Evolutionary conservation across 2,329 filamentous ascomycete species (phyloP).

Genomic region (Dactylonectria estremocensis): DNA sequence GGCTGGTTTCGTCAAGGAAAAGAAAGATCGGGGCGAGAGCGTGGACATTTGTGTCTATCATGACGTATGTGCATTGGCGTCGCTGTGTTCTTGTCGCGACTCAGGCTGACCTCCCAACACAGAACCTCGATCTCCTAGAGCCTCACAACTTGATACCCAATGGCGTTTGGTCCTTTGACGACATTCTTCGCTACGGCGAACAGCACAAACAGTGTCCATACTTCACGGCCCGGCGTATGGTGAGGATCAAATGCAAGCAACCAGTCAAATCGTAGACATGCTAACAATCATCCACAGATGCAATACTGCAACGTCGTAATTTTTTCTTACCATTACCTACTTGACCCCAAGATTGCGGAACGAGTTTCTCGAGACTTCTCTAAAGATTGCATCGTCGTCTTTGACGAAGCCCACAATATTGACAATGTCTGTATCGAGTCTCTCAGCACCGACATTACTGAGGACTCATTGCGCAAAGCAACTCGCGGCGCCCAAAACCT

Average conservation of each 20-base stretch:
- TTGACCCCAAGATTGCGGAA: slow-evolving; percentile 98
- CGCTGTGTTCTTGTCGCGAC: not conserved
- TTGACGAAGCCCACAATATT: slow-evolving; percentile 99
- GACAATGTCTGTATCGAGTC: slow-evolving; percentile 99
- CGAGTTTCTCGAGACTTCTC: slow-evolving; percentile 95
- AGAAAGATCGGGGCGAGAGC: slow-evolving; percentile 94
- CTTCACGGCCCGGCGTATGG: slow-evolving; percentile 95
- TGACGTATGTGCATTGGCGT: slow-evolving; percentile 71
- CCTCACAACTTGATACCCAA: slow-evolving; percentile 95
- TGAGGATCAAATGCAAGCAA: slow-evolving; percentile 55
- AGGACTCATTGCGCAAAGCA: slow-evolving; percentile 93
- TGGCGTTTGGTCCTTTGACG: slow-evolving; percentile 96
- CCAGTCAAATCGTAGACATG: not conserved
- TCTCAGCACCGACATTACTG: slow-evolving; percentile 94
- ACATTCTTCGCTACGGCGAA: slow-evolving; percentile 90
- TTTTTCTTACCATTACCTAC: slow-evolving; percentile 98
- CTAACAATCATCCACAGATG: slow-evolving; percentile 73
- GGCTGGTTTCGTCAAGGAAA: slow-evolving; percentile 97
- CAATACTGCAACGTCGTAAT: slow-evolving; percentile 99
- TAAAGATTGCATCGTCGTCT: slow-evolving; percentile 98
- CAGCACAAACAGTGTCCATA: slow-evolving; percentile 98
- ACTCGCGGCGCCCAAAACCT: slow-evolving; percentile 92
- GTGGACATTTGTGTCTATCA: slow-evolving; percentile 97
- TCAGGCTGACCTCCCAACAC: slow-evolving; percentile 32
- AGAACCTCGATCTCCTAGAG: slow-evolving; percentile 95